A percentile compares a stretch with the other conserved stretches of the same genome.
Conservation (phyloP, 768 basidiomycete species). For the Tulasnella sp. region DNA sequence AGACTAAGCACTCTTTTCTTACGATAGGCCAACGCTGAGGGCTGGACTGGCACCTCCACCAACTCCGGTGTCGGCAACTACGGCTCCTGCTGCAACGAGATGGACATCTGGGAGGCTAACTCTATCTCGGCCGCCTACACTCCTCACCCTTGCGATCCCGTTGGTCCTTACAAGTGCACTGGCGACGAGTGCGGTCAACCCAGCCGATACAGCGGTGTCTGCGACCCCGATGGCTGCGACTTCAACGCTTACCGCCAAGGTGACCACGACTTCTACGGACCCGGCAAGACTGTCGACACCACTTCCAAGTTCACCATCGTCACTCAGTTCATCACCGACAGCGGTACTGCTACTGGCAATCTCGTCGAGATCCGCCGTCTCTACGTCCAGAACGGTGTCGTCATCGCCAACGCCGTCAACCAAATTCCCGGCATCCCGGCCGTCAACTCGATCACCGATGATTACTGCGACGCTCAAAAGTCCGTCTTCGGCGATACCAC, state of each 20-base stretch:
- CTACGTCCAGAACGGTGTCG: conserved; percentile 48
- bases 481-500: conserved; percentile 45
- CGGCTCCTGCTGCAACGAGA: conserved; percentile 56
- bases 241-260: conserved; percentile 63
- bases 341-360: conserved; percentile 46
- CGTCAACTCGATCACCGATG: conserved; percentile 29
- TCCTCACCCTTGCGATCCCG: conserved; percentile 49
- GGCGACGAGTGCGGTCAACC: conserved; percentile 35
- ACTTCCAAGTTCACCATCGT: conserved; percentile 52
- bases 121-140: conserved; percentile 50
- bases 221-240: conserved; percentile 58
- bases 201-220: conserved; percentile 37
- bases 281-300: conserved; percentile 51
- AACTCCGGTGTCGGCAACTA: conserved; percentile 49
- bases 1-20: neutral
- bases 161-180: conserved; percentile 45
- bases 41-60: conserved; percentile 41
- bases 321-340: conserved; percentile 54
- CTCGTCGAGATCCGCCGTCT: conserved; percentile 50
- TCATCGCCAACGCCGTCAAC: conserved; percentile 51
- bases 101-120: conserved; percentile 63
- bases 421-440: conserved; percentile 46
- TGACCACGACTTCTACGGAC: conserved; percentile 47
- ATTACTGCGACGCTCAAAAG: conserved; percentile 30
- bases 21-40: conserved; percentile 48